A percentile compares a stretch with the other conserved stretches of the same genome.
Evolutionary conservation across 1,284 basidiomycete species (phyloP).

Genomic region (Ustilago nuda): DNA sequence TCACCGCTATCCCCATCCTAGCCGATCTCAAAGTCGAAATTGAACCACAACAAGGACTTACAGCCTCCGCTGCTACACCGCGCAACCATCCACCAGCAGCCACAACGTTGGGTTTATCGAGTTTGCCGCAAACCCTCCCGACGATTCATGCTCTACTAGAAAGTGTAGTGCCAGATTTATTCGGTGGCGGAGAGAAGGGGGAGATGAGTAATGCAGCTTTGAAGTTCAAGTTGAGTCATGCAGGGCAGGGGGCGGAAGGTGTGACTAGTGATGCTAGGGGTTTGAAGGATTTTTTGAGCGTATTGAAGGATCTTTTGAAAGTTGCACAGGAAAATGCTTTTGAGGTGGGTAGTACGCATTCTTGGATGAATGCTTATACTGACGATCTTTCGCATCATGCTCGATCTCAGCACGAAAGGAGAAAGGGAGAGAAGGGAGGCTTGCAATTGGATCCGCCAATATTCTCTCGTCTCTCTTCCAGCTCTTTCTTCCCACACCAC

Average conservation of each 20-base stretch:
- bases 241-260: constrained; percentile 9
- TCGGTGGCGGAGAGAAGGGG: not conserved
- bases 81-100: constrained; percentile 24
- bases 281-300: constrained; percentile 50
- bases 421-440: not conserved
- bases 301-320: constrained; percentile 40
- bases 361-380: constrained; percentile 37
- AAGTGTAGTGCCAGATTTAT: constrained; percentile 22
- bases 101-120: constrained; percentile 20
- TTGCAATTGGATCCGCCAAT: constrained; percentile 24
- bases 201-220: constrained; percentile 25
- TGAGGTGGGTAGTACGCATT: constrained; percentile 20
- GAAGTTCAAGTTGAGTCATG: constrained; percentile 30
- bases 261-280: constrained; percentile 38
- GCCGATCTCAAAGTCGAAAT: constrained; percentile 41
- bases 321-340: constrained; percentile 32
- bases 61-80: constrained; percentile 26
- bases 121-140: constrained; percentile 27
- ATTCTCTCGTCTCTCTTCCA: constrained; percentile 50
- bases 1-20: constrained; percentile 41
- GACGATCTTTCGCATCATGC: constrained; percentile 21
- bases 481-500: constrained; percentile 21
- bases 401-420: not conserved
- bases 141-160: constrained; percentile 38
- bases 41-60: constrained; percentile 32